Base-by-base conservation (phyloP, 208 protist species). In the Acanthamoeba castellanii region DNA sequence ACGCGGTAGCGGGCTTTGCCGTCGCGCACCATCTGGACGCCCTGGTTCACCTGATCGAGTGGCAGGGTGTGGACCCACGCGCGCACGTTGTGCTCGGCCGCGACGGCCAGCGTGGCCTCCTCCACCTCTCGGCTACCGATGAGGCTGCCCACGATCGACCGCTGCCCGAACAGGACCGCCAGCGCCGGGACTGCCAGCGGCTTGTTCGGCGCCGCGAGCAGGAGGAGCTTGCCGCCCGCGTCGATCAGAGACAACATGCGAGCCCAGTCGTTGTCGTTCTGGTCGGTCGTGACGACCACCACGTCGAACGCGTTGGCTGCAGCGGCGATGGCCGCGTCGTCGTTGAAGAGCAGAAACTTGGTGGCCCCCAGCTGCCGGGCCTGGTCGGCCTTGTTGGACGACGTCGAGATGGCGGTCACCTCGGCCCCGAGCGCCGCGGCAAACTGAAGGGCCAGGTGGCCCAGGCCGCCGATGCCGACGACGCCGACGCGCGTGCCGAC, bases 391-490 rank as follows among this genome's bases (percentile, higher is more conserved):
- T 95, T 95, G 30, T 88, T 72, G 50, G n/a, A 3, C n/a, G 94
- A 94, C 14, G 47, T 90, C 30, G 96, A 96, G 47, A 96, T 88
- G 88, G 96, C 96, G 2, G 93, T 95, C n/a, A 96, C 95, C 61
- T 95, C 30, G 87, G 72, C 84, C 57, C 93, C 93, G 50, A 96
- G 66, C 3, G 78, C 93, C 2, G 74, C 25, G 27, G 74, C 78
- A 37, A 96, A 95, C 94, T 95, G 94, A 14, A 96, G 32, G 57
- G n/a, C 95, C 25, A 95, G 72, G 57, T 96, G 95, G 45, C 95
- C 95, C 13, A 96, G 87, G 45, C 96, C 96, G 7, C 96, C 96
- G 50, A 96, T 96, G 68, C 96, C 95, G 16, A 96, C 37, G 47
- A 96, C 57, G 30, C 82, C 96, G 25, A 96, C 96, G 47, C 70